Base-by-base conservation (phyloP, 768 basidiomycete genomes). In the Suillus subalutaceus region DNA sequence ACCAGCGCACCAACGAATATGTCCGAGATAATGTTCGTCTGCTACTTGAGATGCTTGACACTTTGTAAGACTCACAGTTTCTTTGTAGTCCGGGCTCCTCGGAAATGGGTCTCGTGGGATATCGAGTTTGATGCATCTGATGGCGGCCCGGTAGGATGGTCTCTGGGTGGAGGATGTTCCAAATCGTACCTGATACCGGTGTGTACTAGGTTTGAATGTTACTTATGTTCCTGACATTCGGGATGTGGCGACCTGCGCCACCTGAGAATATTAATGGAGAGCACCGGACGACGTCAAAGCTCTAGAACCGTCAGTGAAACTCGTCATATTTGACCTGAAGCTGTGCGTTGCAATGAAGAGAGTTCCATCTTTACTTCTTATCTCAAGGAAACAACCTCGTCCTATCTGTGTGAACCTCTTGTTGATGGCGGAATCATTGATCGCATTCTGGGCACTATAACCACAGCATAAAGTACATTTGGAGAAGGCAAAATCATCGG, bases 141-240 rank as follows among this genome's bases (percentile, higher is more conserved):
- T 26, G 15, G 6, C 43, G 38, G 56, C 30, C 79, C 79, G 35
- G 76, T 77, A 9, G 81, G 81, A 69, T 82, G 78, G 5, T 5
- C 71, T 74, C 13, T 79, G 75, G 61, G 79, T 82, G 80, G 18
- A 75, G 65, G 8, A 81, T 69, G 63, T 82, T 82, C 72, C 75
- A 78, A 50, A 77, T 63, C 16, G 68, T 73, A 2, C 81, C 81
- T 65, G 79, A 81, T 30, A 74, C 74, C 62, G 63, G 50, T n/a
- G 32, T 26, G 53, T 56, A 40, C 12, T 40, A 46, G 23, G n/a
- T 35, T 53, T 48, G 62, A 15, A 23, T 46, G 55, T n/a, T 23
- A 8, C 30, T 46, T 23, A 46, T n/a, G 12, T 63, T 74, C 77
- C 76, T 78, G 76, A 66, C 75, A 79, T n/a, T 74, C 72, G 32